Conservation (phyloP, 2,329 filamentous ascomycete species). For the Rhytidhysteron rufulum region DNA sequence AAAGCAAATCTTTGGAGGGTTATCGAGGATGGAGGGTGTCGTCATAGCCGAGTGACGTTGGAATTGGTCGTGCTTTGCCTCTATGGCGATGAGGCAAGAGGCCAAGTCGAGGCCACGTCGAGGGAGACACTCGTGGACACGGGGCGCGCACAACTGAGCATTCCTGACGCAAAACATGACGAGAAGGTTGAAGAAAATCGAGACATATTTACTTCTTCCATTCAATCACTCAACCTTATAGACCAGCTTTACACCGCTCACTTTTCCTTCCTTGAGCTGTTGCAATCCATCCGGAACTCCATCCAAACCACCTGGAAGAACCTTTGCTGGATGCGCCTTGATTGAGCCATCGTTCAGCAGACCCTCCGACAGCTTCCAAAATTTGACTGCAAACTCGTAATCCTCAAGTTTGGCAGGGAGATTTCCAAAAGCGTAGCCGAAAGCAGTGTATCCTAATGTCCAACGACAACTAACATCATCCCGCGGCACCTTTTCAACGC, state of each 20-base stretch:
- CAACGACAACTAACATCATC: constrained; percentile 41
- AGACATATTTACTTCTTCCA: too few species aligned
- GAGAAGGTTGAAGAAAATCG: too few species aligned
- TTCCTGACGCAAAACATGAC: not conserved
- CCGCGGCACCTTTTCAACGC: constrained; percentile 33
- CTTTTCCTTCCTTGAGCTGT: constrained; percentile 28
- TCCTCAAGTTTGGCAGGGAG: constrained; percentile 23
- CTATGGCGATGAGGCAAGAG: too few species aligned
- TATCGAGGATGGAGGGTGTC: too few species aligned
- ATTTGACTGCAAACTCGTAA: constrained; percentile 13
- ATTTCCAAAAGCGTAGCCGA: constrained; percentile 36
- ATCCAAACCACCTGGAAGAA: constrained; percentile 23
- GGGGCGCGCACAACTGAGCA: not conserved
- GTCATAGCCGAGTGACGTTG: too few species aligned
- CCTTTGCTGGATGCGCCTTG: constrained; percentile 26
- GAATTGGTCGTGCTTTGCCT: too few species aligned
- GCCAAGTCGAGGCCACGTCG: too few species aligned
- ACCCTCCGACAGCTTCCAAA: constrained; percentile 12
- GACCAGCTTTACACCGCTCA: constrained; percentile 33
- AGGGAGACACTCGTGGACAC: too few species aligned
- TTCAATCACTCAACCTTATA: constrained; percentile 13
- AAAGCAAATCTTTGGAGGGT: too few species aligned
- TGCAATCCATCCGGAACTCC: constrained; percentile 26
- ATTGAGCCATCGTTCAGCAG: constrained; percentile 23
- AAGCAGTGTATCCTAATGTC: constrained; percentile 42